Conservation (phyloP, 192 early-diverging fungal species). For the Coemansia umbellata region DNA sequence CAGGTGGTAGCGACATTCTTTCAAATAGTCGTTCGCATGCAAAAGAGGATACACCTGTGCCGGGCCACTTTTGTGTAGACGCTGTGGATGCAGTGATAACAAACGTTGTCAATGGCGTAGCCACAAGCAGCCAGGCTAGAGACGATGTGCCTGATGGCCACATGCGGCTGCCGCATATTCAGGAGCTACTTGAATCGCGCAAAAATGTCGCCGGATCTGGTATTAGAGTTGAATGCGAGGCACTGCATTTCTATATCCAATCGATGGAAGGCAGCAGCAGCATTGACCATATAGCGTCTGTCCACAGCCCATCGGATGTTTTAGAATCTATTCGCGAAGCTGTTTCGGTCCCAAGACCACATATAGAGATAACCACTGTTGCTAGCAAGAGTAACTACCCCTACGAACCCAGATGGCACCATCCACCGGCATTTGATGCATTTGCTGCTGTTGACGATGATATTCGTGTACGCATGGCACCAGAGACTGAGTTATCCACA, state of each 20-base stretch:
- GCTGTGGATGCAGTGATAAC: conserved; percentile 48
- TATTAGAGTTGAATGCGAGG: conserved; percentile 42
- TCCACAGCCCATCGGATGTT: conserved; percentile 23
- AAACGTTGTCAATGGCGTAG: conserved; percentile 49
- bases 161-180: conserved; percentile 47
- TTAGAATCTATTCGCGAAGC: not conserved
- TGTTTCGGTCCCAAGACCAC: conserved; percentile 37
- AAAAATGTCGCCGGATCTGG: conserved; percentile 46
- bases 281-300: conserved; percentile 32
- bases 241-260: conserved; percentile 31
- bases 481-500: conserved; percentile 41
- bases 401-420: not conserved
- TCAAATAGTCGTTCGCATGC: conserved; percentile 9
- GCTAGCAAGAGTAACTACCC: conserved; percentile 1
- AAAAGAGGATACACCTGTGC: conserved; percentile 13
- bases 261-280: conserved; percentile 25
- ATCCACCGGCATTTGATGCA: conserved; percentile 49
- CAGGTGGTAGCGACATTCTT: not conserved
- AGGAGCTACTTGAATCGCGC: conserved; percentile 49
- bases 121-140: conserved; percentile 41
- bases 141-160: conserved; percentile 40
- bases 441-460: conserved; percentile 43
- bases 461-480: conserved; percentile 47
- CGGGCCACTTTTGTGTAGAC: conserved; percentile 49
- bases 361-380: conserved; percentile 47